These are phyloP conservation scores for Suhomyces bolitotheri DNA, from an alignment of 1,139 yeast genomes.

Conservation along the genomic window DNA sequence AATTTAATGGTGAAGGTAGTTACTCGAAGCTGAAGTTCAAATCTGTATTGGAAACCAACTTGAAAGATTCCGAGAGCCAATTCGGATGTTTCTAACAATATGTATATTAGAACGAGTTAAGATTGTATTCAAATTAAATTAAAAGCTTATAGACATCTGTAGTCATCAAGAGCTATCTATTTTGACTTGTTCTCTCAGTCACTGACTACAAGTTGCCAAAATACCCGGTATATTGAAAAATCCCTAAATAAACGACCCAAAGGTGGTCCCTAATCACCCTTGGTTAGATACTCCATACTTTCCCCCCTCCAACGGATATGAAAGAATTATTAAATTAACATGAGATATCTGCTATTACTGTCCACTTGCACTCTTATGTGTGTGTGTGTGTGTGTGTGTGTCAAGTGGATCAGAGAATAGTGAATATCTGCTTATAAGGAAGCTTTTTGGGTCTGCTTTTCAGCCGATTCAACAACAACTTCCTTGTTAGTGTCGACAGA, in stretches of 20 bases:
- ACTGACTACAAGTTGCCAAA: slow-evolving; percentile 1
- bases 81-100: slow-evolving; percentile 24
- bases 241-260: slow-evolving; percentile 1
- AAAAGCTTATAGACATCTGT: too few relatives aligned
- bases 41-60: slow-evolving; percentile 28
- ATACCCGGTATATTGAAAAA: slow-evolving; percentile 4
- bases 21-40: slow-evolving; percentile 32
- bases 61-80: slow-evolving; percentile 36
- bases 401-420: neutral
- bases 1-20: slow-evolving; percentile 20
- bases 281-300: slow-evolving; percentile 13
- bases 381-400: slow-evolving; percentile 14
- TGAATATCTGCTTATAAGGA: neutral
- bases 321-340: neutral
- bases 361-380: too few relatives aligned
- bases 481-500: slow-evolving; percentile 11
- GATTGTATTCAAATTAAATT: too few relatives aligned
- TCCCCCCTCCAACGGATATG: slow-evolving; percentile 15
- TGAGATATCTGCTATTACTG: neutral
- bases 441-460: slow-evolving; percentile 7
- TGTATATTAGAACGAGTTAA: too few relatives aligned
- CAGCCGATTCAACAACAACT: slow-evolving; percentile 10
- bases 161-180: too few relatives aligned
- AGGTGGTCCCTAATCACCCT: slow-evolving; percentile 12
- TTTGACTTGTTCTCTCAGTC: too few relatives aligned